A percentile compares a stretch with the other conserved stretches of the same genome.
These are phyloP conservation scores for Ogataea glucozyma DNA, from an alignment of 805 yeast species.

Conservation along the genomic window DNA sequence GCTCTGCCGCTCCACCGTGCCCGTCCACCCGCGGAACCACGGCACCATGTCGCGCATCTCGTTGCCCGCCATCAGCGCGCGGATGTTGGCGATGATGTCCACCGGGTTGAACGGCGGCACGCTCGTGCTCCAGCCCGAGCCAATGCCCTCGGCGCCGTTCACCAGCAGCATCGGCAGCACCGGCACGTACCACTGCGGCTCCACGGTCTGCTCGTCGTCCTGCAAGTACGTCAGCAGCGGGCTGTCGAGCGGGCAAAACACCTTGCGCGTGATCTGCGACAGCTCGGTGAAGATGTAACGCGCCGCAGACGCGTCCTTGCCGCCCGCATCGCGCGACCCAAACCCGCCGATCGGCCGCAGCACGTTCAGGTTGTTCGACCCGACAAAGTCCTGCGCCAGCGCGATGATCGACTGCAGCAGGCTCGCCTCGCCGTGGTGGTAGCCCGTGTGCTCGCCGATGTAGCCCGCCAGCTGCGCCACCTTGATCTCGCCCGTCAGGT, in stretches of 20 bases:
- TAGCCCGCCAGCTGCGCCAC: slow-evolving; percentile 91
- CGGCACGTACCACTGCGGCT: slow-evolving; percentile 94
- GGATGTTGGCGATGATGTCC: slow-evolving; percentile 76
- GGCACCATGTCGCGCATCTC: slow-evolving; percentile 76
- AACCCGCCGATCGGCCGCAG: slow-evolving; percentile 91
- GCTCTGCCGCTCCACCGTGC: slow-evolving; percentile 64
- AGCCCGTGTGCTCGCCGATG: slow-evolving; percentile 84
- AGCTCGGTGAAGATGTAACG: slow-evolving; percentile 93
- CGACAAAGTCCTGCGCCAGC: slow-evolving; percentile 92
- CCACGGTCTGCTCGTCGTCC: slow-evolving; percentile 92
- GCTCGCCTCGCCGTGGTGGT: slow-evolving; percentile 94
- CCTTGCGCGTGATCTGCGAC: slow-evolving; percentile 67
- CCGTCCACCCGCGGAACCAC: slow-evolving; percentile 97
- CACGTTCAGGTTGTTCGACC: slow-evolving; percentile 83
- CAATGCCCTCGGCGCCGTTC: slow-evolving; percentile 97
- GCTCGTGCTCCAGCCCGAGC: slow-evolving; percentile 97
- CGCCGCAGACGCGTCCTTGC: slow-evolving; percentile 97
- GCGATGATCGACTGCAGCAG: slow-evolving; percentile 89
- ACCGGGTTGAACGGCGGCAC: slow-evolving; percentile 88
- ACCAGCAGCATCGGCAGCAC: slow-evolving; percentile 93
- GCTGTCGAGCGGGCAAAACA: slow-evolving; percentile 80
- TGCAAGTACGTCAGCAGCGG: slow-evolving; percentile 76
- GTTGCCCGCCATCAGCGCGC: slow-evolving; percentile 70
- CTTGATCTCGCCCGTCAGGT: slow-evolving; percentile 73
- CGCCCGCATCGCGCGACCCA: slow-evolving; percentile 95